Evolutionary conservation across 2,329 filamentous ascomycete genomes (phyloP).

Genomic region (Talaromyces sp.): DNA sequence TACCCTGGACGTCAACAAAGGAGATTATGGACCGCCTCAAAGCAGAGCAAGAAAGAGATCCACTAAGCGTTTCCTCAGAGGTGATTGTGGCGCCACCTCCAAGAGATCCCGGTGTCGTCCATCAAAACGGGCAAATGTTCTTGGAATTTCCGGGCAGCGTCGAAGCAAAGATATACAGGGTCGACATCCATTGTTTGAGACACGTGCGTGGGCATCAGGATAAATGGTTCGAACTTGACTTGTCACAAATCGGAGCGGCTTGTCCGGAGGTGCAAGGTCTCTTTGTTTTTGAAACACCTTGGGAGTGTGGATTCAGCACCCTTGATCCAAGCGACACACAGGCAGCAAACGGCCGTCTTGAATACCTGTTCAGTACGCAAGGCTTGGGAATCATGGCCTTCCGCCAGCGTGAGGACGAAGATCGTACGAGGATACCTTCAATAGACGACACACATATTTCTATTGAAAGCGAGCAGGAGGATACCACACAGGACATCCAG

Average conservation of each 20-base stretch:
- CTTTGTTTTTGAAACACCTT: not conserved
- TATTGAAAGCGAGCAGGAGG: not conserved
- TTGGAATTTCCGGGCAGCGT: not conserved
- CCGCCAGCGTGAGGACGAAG: not conserved
- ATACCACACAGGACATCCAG: not conserved
- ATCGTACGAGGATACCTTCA: not conserved
- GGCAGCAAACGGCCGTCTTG: not conserved
- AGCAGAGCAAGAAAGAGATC: not conserved
- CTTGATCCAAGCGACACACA: not conserved
- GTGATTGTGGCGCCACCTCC: not conserved
- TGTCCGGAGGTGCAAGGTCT: not conserved
- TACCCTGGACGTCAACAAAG: constrained; percentile 15
- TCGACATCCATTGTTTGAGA: not conserved
- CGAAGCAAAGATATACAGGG: not conserved
- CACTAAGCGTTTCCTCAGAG: not conserved
- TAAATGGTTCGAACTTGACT: constrained; percentile 4
- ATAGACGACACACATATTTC: not conserved
- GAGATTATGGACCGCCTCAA: not conserved
- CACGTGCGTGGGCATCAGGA: not conserved
- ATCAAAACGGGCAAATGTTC: constrained; percentile 1
- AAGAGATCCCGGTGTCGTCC: not conserved
- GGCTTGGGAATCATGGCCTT: not conserved
- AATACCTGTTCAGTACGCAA: not conserved
- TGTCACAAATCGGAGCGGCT: not conserved
- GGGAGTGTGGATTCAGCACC: not conserved